Evolutionary conservation across 805 yeast species (phyloP), one percentile per base, ranked within the genome.

Genomic region (Candida quercuum): DNA sequence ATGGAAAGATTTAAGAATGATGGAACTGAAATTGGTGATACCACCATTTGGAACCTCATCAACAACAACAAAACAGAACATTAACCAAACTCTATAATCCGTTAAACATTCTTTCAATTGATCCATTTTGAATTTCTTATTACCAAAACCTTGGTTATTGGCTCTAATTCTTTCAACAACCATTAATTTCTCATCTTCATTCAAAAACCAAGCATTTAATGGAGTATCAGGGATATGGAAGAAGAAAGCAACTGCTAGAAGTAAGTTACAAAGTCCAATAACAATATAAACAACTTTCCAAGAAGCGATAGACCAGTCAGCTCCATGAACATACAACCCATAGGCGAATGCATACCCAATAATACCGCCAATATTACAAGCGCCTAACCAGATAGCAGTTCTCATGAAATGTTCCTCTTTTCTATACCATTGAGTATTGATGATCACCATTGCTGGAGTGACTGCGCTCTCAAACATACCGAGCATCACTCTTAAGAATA

Each of bases 271-370:
- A 13, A 63, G 51, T 5, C 87, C 87, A 30, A 71, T 62, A 15
- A 76, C 61, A 28, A 81, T 56, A 47, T 67, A 80, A 2, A 75
- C 47, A 13, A 71, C 47, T 50, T 69, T 70, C 84, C 85, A 81
- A 2, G 76, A 57, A 11, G 49, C 61, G 17, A 74, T 53, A 22
- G 62, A n/a, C n/a, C n/a, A n/a, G n/a, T n/a, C 40, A 43, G 57
- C 66, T 4, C 34, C 27, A n/a, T 51, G 55, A 12, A 43, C 52
- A 45, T 67, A 56, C 35, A 43, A 29, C 13, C 72, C 74, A 43
- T 69, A 71, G 1, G 78, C 71, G 33, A 74, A 69, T 18, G 63
- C 63, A 11, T 68, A 66, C 12, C 74, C 73, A 17, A 67, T n/a
- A 21, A 68, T 49, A 21, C 60, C 51, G 21, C 67, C 70, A 19